Base-by-base conservation (phyloP, 1,139 yeast genomes). In the Sugiyamaella xylanicola region DNA sequence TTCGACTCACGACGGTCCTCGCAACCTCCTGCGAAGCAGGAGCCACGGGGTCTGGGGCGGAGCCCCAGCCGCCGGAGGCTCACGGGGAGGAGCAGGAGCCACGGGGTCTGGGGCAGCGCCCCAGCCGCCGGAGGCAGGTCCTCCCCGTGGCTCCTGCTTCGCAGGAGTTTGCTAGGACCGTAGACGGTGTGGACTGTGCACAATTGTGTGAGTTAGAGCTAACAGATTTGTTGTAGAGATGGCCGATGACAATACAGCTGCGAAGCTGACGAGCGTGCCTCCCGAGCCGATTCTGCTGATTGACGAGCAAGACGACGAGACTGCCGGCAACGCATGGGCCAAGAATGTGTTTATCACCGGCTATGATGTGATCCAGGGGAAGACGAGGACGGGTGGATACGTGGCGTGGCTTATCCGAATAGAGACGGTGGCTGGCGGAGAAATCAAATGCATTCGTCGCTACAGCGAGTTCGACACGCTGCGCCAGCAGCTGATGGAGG, bases 381-480 rank as follows among this genome's bases (percentile, higher is more conserved):
- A 43, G 20, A 37, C 57, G 2, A 45, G 53, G 35, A 50, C 54
- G 4, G 75, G 70, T 7, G 69, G 72, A 51, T 75, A 77, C 59
- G 80, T 77, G 4, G 74, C 72, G 1, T 79, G 75, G 78, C 65
- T 68, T 40, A 63, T 77, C 4, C 61, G 63, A 13, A 70, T 73
- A 46, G 73, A 67, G 40, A 74, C 75, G 1, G 58, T 63, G 32
- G 48, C 62, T 35, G 82, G 82, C 42, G 76, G 84, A 0, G 76
- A 78, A 35, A 77, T 86, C 16, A 68, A 73, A 29, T 63, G 84
- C 13, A 78, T 84, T 63, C 83, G 83, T 65, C 72, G 95, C 56
- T 87, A 85, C 67, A 79, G 82, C 55, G 95, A 88, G 58, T 79
- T 89, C 58, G 85, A 75, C 48, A 58, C 60, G 39, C 74, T 88